Conservation (phyloP, 164 flowering plant species). For the Umbellularia californica region DNA sequence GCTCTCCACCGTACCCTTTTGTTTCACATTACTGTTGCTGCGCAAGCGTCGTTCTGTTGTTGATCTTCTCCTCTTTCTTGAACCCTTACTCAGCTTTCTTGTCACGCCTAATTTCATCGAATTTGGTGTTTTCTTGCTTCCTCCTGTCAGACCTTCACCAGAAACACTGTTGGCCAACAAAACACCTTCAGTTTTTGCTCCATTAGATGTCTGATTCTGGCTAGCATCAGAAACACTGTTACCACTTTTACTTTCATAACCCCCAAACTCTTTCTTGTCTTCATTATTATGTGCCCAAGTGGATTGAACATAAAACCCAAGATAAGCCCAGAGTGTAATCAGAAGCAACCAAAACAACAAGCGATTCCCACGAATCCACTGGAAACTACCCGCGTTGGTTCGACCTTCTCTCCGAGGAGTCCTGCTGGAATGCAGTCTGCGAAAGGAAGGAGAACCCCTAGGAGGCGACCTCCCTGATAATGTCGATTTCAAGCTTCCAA, state of each 20-base stretch:
- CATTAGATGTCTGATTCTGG: slow-evolving; percentile 19
- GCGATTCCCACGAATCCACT: slow-evolving; percentile 62
- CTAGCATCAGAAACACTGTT: slow-evolving; percentile 13
- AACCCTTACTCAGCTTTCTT: slow-evolving; percentile 28
- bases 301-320: slow-evolving; percentile 88
- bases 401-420: slow-evolving; percentile 74
- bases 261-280: slow-evolving; percentile 44
- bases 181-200: slow-evolving; percentile 22
- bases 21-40: slow-evolving; percentile 31
- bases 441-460: slow-evolving; percentile 61
- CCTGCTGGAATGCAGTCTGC: slow-evolving; percentile 52
- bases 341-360: slow-evolving; percentile 78
- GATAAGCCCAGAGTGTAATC: slow-evolving; percentile 93
- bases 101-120: slow-evolving; percentile 26
- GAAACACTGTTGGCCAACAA: slow-evolving; percentile 21
- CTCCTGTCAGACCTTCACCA: slow-evolving; percentile 12
- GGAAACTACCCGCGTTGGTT: slow-evolving; percentile 30
- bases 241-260: slow-evolving; percentile 41
- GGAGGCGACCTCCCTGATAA: slow-evolving; percentile 79
- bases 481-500: slow-evolving; percentile 53
- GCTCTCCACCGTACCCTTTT: slow-evolving; percentile 27
- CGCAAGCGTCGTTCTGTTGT: slow-evolving; percentile 29
- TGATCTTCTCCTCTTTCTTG: slow-evolving; percentile 44
- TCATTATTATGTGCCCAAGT: slow-evolving; percentile 85
- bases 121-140: slow-evolving; percentile 11